Percentiles rank a stretch among this genome's conserved stretches.
phyloP scores from a whole-genome alignment of 768 basidiomycete genomes.

The Tricholoma matsutake region DNA sequence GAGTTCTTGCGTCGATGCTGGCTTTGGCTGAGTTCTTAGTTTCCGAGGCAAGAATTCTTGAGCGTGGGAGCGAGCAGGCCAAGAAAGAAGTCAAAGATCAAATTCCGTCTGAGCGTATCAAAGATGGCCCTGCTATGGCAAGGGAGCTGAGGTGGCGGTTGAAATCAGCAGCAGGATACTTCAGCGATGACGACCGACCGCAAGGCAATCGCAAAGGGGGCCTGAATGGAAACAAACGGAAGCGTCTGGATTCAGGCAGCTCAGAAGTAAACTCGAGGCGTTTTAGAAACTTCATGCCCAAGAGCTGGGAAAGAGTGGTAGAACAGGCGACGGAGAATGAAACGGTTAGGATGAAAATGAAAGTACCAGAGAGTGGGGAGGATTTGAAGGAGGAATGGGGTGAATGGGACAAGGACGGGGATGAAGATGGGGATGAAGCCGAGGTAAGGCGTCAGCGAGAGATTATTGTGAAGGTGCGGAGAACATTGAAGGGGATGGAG shows the following conservation, averaged over 20 bases:
- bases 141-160: constrained; percentile 86
- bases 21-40: constrained; percentile 78
- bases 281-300: constrained; percentile 70
- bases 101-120: constrained; percentile 76
- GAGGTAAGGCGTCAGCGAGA: constrained; percentile 44
- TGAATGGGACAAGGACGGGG: constrained; percentile 27
- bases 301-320: constrained; percentile 56
- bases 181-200: constrained; percentile 65
- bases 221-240: constrained; percentile 38
- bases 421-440: constrained; percentile 33
- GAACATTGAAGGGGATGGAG: constrained; percentile 55
- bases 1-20: constrained; percentile 69
- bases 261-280: constrained; percentile 18
- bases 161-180: constrained; percentile 53
- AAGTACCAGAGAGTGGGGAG: constrained; percentile 34
- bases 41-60: constrained; percentile 67
- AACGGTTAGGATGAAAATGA: constrained; percentile 34
- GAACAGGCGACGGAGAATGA: constrained; percentile 42
- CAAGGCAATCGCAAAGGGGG: constrained; percentile 15
- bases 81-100: constrained; percentile 80
- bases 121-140: constrained; percentile 78
- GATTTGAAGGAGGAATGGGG: constrained; percentile 47
- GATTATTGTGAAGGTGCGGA: constrained; percentile 56
- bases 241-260: constrained; percentile 28
- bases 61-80: constrained; percentile 64